Conservation (phyloP, 2,329 filamentous ascomycete species). For the Calonectria pseudoreteaudii region DNA sequence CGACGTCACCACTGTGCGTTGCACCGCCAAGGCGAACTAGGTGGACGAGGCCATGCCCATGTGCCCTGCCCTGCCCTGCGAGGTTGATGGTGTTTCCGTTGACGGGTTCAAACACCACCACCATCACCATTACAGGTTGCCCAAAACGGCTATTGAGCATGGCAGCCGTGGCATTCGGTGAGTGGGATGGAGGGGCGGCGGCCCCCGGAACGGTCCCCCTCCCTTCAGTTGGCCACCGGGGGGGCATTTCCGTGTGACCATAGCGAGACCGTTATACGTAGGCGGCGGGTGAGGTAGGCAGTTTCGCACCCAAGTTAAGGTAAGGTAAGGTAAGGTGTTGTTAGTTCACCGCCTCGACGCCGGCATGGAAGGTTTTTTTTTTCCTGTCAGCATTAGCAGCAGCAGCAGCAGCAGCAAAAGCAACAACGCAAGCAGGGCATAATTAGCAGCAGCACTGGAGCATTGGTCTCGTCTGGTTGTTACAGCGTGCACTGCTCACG, state of each 20-base stretch:
- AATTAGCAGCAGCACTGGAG: constrained; percentile 16
- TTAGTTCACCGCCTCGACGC: constrained; percentile 41
- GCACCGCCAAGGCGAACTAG: constrained; percentile 36
- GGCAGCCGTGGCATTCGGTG: not conserved
- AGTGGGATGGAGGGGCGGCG: not conserved
- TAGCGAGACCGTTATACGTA: constrained; percentile 30
- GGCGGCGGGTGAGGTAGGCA: not conserved
- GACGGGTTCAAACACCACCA: constrained; percentile 31
- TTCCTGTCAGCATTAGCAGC: constrained; percentile 19
- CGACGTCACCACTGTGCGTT: constrained; percentile 43
- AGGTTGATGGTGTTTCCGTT: constrained; percentile 31
- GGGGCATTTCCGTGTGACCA: constrained; percentile 45
- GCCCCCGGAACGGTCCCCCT: constrained; percentile 32
- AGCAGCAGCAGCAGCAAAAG: not conserved
- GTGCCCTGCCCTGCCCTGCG: constrained; percentile 35
- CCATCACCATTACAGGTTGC: not conserved
- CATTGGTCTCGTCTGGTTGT: constrained; percentile 11
- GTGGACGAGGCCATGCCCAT: constrained; percentile 33
- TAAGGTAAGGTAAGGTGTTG: not conserved
- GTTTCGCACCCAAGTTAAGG: not conserved
- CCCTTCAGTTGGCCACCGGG: constrained; percentile 34
- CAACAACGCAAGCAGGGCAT: constrained; percentile 13
- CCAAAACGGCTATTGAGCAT: not conserved
- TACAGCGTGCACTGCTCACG: constrained; percentile 1
- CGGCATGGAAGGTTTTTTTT: constrained; percentile 20